phyloP scores from a whole-genome alignment of 2,329 filamentous ascomycete species.

The Phoma sp. region DNA sequence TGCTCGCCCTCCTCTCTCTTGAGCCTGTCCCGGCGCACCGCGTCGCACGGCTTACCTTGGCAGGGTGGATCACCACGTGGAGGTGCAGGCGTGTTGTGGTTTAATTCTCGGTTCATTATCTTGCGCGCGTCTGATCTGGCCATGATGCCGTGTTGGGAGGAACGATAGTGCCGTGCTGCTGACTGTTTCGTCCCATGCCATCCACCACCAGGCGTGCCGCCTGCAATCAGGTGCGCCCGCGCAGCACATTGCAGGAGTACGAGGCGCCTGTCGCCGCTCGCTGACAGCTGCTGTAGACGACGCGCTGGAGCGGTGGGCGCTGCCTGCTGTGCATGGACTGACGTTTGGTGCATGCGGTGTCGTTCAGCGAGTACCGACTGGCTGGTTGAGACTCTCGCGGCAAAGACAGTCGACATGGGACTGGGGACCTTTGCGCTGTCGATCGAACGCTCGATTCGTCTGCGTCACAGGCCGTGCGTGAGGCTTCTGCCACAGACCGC shows the following conservation, averaged over 20 bases:
- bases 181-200: constrained; percentile 9
- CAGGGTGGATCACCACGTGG: constrained; percentile 46
- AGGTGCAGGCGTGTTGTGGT: constrained; percentile 21
- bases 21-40: constrained; percentile 31
- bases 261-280: constrained; percentile 29
- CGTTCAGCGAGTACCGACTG: constrained; percentile 32
- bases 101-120: constrained; percentile 18
- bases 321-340: constrained; percentile 24
- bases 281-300: constrained; percentile 37
- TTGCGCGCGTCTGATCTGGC: constrained; percentile 31
- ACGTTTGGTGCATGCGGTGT: constrained; percentile 21
- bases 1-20: constrained; percentile 29
- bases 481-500: constrained; percentile 30
- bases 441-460: constrained; percentile 31
- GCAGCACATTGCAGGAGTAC: constrained; percentile 19
- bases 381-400: constrained; percentile 34
- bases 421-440: constrained; percentile 34
- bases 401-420: constrained; percentile 30
- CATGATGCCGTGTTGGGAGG: constrained; percentile 8
- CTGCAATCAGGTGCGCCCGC: constrained; percentile 1
- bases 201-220: constrained; percentile 9
- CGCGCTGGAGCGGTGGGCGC: constrained; percentile 9
- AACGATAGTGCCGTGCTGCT: constrained; percentile 16
- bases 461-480: constrained; percentile 27
- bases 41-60: constrained; percentile 27